phyloP scores from a whole-genome alignment of 352 stramenopile species.

The Pythium dissotocum region DNA sequence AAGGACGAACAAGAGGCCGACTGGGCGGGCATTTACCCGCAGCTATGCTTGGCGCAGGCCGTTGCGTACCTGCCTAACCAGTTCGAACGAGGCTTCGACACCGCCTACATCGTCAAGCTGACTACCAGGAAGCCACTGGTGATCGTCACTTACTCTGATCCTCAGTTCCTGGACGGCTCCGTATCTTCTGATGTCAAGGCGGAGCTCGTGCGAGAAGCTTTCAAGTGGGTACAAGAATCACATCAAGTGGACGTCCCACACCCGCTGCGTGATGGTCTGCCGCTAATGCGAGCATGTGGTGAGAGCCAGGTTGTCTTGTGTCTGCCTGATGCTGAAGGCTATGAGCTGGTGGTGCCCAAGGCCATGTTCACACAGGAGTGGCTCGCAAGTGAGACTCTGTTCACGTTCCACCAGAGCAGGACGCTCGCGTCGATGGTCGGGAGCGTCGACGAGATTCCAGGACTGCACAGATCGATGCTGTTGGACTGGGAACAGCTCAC shows the following conservation, averaged over 20 bases:
- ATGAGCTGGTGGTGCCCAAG: constrained; percentile 24
- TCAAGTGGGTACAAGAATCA: not conserved
- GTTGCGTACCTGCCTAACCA: constrained; percentile 33
- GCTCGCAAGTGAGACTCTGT: constrained; percentile 14
- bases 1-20: not conserved
- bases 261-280: not conserved
- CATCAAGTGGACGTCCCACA: not conserved
- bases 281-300: constrained; percentile 19
- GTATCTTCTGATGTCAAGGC: not conserved
- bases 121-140: constrained; percentile 2
- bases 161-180: not conserved
- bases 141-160: constrained; percentile 5
- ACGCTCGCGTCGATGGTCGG: constrained; percentile 14
- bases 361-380: constrained; percentile 27
- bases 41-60: constrained; percentile 30
- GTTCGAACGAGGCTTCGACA: constrained; percentile 24
- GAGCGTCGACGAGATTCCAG: constrained; percentile 9
- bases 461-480: not conserved
- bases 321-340: constrained; percentile 22
- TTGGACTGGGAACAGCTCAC: constrained; percentile 5
- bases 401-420: constrained; percentile 24
- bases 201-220: not conserved
- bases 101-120: constrained; percentile 21
- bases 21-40: constrained; percentile 33
- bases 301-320: constrained; percentile 18